phyloP scores from a whole-genome alignment of 805 yeast species.

The Sugiyamaella boreocaroliniensis region DNA sequence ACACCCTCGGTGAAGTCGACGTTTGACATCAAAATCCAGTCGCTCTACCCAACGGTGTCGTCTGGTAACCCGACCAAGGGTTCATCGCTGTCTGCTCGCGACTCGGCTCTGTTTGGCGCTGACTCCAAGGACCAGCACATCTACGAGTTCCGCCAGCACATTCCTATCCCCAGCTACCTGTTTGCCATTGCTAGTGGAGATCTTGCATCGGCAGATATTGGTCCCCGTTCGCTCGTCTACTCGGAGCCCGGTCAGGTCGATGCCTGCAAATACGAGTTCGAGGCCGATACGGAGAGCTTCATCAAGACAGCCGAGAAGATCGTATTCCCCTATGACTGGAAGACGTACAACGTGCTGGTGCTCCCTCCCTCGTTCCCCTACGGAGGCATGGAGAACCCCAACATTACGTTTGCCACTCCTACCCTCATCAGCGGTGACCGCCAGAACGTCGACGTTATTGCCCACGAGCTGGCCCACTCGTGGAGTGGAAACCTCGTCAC shows the following conservation, averaged over 20 bases:
- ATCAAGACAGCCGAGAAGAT: slow-evolving; percentile 69
- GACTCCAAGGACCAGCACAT: slow-evolving; percentile 13
- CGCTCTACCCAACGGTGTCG: slow-evolving; percentile 64
- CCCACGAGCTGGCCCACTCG: slow-evolving; percentile 88
- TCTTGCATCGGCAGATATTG: slow-evolving; percentile 56
- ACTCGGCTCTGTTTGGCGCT: slow-evolving; percentile 8
- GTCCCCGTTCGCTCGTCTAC: slow-evolving; percentile 81
- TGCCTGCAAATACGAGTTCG: slow-evolving; percentile 72
- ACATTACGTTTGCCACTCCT: slow-evolving; percentile 85
- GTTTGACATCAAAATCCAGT: slow-evolving; percentile 49
- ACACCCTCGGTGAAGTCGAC: slow-evolving; percentile 79
- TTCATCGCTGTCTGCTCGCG: slow-evolving; percentile 20
- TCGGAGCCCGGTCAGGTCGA: slow-evolving; percentile 65
- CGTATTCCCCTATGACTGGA: slow-evolving; percentile 80
- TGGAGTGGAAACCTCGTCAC: slow-evolving; percentile 92
- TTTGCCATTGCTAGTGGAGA: slow-evolving; percentile 85
- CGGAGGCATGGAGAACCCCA: slow-evolving; percentile 95
- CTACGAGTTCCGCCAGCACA: slow-evolving; percentile 59
- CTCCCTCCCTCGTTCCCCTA: slow-evolving; percentile 75
- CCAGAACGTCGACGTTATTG: slow-evolving; percentile 81
- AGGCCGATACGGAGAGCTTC: slow-evolving; percentile 68
- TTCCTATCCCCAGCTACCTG: slow-evolving; percentile 81
- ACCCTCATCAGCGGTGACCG: slow-evolving; percentile 80
- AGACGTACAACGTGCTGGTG: slow-evolving; percentile 69
- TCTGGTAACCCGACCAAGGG: slow-evolving; percentile 47